Evolutionary conservation across 139 green algal species (phyloP).

Genomic region (Chlamydomonas applanata): DNA sequence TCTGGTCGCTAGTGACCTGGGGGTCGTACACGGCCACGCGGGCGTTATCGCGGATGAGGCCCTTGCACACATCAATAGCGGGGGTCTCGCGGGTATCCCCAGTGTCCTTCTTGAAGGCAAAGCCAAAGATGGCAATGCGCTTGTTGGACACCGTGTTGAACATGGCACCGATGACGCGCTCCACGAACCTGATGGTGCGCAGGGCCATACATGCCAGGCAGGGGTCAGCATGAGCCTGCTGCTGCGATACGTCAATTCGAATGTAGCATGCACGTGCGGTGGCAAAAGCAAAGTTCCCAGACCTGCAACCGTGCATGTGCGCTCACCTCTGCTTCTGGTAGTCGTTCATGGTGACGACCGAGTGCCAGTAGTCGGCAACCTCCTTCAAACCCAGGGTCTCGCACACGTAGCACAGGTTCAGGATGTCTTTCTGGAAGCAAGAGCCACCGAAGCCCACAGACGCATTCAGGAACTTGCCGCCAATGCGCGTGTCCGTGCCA

Average conservation of each 20-base stretch:
- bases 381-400: constrained; percentile 89
- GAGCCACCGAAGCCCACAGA: constrained; percentile 97
- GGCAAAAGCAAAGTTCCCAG: not conserved
- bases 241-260: not conserved
- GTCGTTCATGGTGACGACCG: constrained; percentile 96
- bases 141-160: constrained; percentile 99
- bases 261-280: no score
- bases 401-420: constrained; percentile 98
- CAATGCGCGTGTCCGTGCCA: constrained; percentile 94
- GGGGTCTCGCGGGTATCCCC: constrained; percentile 97
- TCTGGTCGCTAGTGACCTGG: constrained; percentile 78
- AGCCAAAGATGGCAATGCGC: constrained; percentile 95
- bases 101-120: constrained; percentile 99
- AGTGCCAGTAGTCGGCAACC: constrained; percentile 94
- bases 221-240: not conserved
- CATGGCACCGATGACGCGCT: constrained; percentile 92
- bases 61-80: constrained; percentile 96
- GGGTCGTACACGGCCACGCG: constrained; percentile 86
- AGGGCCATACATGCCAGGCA: no score
- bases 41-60: constrained; percentile 72
- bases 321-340: constrained; percentile 97
- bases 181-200: constrained; percentile 93
- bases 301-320: constrained; percentile 20
- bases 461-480: constrained; percentile 95
- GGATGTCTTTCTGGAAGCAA: constrained; percentile 99